Evolutionary conservation across 2,329 filamentous ascomycete species (phyloP).

Genomic region (Cladosporium sp.): DNA sequence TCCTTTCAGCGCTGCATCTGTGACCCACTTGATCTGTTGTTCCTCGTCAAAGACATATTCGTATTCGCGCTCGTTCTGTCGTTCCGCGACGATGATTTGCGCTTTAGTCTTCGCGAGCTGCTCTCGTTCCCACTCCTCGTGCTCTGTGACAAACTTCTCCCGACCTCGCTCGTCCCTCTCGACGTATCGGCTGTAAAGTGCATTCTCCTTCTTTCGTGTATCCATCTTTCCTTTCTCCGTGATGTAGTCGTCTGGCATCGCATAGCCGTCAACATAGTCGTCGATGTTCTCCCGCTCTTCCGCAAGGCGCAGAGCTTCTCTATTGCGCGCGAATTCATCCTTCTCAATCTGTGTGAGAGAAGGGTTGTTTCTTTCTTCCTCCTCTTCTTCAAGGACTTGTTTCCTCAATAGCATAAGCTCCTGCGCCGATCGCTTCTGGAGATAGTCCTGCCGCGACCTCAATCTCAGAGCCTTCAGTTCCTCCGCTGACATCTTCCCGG

Average conservation of each 20-base stretch:
- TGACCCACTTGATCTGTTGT: slow-evolving; percentile 79
- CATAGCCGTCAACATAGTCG: slow-evolving; percentile 86
- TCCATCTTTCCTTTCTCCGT: slow-evolving; percentile 90
- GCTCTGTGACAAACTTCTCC: slow-evolving; percentile 85
- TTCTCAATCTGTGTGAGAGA: slow-evolving; percentile 73
- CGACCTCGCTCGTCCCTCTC: slow-evolving; percentile 83
- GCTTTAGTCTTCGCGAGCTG: slow-evolving; percentile 83
- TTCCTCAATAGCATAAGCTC: slow-evolving; percentile 79
- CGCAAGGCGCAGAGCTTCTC: slow-evolving; percentile 56
- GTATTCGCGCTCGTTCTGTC: slow-evolving; percentile 76
- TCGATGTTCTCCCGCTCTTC: slow-evolving; percentile 82
- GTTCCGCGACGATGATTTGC: slow-evolving; percentile 71
- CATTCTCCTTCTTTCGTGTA: slow-evolving; percentile 79
- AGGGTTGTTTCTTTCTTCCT: slow-evolving; percentile 69
- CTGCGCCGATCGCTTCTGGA: slow-evolving; percentile 87
- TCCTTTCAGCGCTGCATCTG: slow-evolving; percentile 68
- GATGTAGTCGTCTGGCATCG: slow-evolving; percentile 91
- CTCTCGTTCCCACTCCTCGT: slow-evolving; percentile 93
- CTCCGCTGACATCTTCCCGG: slow-evolving; percentile 60
- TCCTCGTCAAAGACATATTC: slow-evolving; percentile 89
- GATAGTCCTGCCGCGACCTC: slow-evolving; percentile 83
- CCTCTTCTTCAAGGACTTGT: slow-evolving; percentile 84
- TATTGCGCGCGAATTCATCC: slow-evolving; percentile 82
- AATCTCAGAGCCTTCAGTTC: slow-evolving; percentile 78
- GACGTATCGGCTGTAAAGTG: slow-evolving; percentile 84